phyloP scores from a whole-genome alignment of 768 basidiomycete species.

The Thelephora aurantiotincta region DNA sequence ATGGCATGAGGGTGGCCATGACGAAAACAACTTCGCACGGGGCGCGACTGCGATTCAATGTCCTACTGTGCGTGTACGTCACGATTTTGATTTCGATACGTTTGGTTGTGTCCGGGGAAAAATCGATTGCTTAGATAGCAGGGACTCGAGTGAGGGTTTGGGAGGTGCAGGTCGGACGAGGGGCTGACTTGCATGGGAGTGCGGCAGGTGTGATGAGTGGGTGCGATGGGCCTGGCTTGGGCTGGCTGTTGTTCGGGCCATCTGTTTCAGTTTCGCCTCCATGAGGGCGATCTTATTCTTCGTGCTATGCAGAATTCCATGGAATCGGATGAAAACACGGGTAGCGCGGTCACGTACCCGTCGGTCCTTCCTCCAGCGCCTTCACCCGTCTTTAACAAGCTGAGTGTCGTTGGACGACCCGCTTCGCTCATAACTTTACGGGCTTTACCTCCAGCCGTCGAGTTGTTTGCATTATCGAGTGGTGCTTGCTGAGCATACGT shows the following conservation, averaged over 20 bases:
- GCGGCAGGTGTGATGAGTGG: no score
- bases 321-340: neutral
- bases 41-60: no score
- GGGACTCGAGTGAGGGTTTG: no score
- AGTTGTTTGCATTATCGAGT: conserved; percentile 15
- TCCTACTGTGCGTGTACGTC: no score
- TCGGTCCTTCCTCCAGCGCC: conserved; percentile 11
- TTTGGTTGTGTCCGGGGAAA: no score
- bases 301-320: conserved; percentile 34
- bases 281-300: conserved; percentile 85
- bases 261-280: conserved; percentile 86
- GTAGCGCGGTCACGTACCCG: neutral
- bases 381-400: conserved; percentile 66
- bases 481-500: conserved; percentile 85
- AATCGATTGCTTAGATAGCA: no score
- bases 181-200: no score
- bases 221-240: no score
- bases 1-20: no score
- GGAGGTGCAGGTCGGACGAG: no score
- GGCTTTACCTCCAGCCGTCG: conserved; percentile 13
- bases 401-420: conserved; percentile 71
- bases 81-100: no score
- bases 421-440: conserved; percentile 38
- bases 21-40: no score
- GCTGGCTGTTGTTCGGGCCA: conserved; percentile 26